Percentiles rank a stretch among this genome's conserved stretches.
phyloP scores from a whole-genome alignment of 306 rosid genomes.

The Alnus glutinosa region DNA sequence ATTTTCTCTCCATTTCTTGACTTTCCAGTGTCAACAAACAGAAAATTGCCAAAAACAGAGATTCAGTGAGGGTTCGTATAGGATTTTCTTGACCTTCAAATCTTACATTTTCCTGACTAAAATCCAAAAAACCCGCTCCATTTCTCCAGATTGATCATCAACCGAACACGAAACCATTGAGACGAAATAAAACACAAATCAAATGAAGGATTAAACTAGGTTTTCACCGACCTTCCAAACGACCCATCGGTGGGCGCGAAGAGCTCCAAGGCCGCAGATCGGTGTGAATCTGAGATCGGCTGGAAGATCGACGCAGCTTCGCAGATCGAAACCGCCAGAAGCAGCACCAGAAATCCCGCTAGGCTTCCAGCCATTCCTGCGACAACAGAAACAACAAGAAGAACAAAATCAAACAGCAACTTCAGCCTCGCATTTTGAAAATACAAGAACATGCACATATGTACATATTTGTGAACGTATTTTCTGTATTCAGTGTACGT shows the following conservation, averaged over 20 bases:
- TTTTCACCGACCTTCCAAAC: conserved; percentile 54
- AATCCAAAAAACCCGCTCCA: background rate
- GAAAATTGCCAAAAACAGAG: background rate
- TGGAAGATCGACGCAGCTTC: conserved; percentile 49
- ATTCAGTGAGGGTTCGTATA: background rate
- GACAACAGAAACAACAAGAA: conserved; percentile 11
- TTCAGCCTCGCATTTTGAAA: conserved; percentile 9
- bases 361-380: conserved; percentile 80
- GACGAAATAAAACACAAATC: background rate
- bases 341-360: conserved; percentile 52
- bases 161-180: background rate
- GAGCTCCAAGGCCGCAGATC: conserved; percentile 70
- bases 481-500: too few relatives aligned
- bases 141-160: background rate
- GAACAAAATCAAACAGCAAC: background rate
- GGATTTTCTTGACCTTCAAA: background rate
- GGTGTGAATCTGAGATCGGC: conserved; percentile 82
- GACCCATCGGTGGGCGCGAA: conserved; percentile 54
- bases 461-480: too few relatives aligned
- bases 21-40: background rate
- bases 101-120: background rate
- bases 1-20: background rate
- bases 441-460: background rate
- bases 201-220: background rate
- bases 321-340: conserved; percentile 53